phyloP scores from a whole-genome alignment of 2,329 filamentous ascomycete species.

The Fusarium equiseti region DNA sequence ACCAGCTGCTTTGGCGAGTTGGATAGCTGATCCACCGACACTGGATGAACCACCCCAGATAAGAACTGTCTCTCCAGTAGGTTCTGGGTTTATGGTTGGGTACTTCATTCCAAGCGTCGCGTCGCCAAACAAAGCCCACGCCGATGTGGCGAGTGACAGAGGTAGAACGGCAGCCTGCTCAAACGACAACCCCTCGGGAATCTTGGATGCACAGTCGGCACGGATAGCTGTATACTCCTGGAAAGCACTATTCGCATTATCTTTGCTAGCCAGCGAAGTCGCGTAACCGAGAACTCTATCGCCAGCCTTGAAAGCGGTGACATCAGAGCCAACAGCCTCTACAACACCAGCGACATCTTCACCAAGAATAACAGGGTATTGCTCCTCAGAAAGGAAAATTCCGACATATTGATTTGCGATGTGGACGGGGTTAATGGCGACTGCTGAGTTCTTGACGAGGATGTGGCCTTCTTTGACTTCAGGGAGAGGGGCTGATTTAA shows the following conservation, averaged over 20 bases:
- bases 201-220: constrained; percentile 27
- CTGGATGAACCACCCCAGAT: constrained; percentile 64
- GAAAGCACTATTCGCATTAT: constrained; percentile 32
- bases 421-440: constrained; percentile 52
- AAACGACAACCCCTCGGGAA: constrained; percentile 37
- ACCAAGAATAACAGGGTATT: constrained; percentile 46
- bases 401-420: constrained; percentile 40
- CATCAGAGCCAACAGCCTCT: constrained; percentile 46
- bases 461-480: constrained; percentile 26
- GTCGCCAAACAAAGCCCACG: constrained; percentile 40
- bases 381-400: constrained; percentile 1
- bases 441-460: constrained; percentile 48
- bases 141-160: constrained; percentile 39
- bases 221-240: constrained; percentile 35
- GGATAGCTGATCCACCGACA: constrained; percentile 61
- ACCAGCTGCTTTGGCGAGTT: constrained; percentile 58
- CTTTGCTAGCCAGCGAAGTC: constrained; percentile 50
- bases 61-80: constrained; percentile 15
- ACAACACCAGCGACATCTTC: constrained; percentile 52
- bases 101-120: constrained; percentile 18
- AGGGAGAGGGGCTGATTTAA: constrained; percentile 29
- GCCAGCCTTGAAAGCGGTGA: constrained; percentile 37
- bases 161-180: constrained; percentile 40
- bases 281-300: constrained; percentile 44
- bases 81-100: not conserved